Conservation (phyloP, 208 protist genomes). For the Crithidia bombi region DNA sequence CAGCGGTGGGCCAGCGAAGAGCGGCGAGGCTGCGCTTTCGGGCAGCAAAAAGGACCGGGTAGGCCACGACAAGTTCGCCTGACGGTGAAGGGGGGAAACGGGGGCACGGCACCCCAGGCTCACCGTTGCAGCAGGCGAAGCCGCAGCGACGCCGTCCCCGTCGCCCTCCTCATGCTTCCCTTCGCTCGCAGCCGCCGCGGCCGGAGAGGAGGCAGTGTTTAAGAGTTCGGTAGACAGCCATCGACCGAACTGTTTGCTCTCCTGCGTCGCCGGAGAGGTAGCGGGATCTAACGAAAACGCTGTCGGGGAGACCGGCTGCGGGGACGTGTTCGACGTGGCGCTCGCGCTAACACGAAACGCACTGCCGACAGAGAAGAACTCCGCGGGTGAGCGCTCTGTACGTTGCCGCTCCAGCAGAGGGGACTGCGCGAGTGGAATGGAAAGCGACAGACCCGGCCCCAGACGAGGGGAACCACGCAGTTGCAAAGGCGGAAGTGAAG, state of each 20-base stretch:
- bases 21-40: not conserved
- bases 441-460: not conserved
- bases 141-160: too few species aligned
- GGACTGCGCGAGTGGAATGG: not conserved
- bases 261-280: not conserved
- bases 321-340: not conserved
- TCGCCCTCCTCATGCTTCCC: not conserved
- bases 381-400: not conserved
- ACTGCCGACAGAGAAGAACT: not conserved
- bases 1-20: too few species aligned
- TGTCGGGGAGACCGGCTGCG: not conserved
- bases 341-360: not conserved
- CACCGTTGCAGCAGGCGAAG: too few species aligned
- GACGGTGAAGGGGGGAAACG: too few species aligned
- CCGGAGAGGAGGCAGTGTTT: not conserved
- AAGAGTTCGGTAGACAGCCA: slow-evolving; percentile 1
- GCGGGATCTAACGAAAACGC: not conserved
- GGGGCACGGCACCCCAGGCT: too few species aligned
- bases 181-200: not conserved
- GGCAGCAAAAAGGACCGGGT: not conserved
- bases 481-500: not conserved
- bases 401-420: slow-evolving; percentile 7
- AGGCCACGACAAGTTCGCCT: too few species aligned
- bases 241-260: not conserved
- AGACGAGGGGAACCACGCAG: not conserved